A percentile compares a stretch with the other conserved stretches of the same genome.
Conservation (phyloP, 176 grass and related monocot species). For the Ensete ventricosum region DNA sequence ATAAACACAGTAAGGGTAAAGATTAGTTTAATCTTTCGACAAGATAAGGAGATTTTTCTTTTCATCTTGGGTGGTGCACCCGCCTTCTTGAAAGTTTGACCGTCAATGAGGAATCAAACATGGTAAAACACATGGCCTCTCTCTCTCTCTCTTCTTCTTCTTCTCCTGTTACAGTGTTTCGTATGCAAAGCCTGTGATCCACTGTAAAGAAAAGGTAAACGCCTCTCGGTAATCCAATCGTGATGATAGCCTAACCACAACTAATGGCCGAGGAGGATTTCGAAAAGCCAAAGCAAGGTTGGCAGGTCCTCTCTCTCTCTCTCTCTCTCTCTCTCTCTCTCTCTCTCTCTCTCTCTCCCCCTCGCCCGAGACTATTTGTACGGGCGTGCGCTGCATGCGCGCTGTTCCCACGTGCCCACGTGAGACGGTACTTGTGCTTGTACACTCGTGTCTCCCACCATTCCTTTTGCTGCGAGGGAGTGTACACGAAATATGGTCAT, state of each 20-base stretch:
- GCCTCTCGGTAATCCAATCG: constrained; percentile 29
- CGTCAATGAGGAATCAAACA: constrained; percentile 27
- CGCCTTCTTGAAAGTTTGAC: constrained; percentile 26
- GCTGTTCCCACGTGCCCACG: constrained; percentile 20
- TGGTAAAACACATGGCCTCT: constrained; percentile 15
- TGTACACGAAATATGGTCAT: too few relatives aligned
- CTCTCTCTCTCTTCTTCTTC: constrained; percentile 8
- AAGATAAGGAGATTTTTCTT: not conserved
- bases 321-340: not conserved
- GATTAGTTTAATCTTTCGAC: not conserved
- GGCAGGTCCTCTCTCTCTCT: not conserved
- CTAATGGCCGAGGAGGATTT: not conserved
- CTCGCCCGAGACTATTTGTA: not conserved
- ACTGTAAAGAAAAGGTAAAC: constrained; percentile 22
- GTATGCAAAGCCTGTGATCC: constrained; percentile 10
- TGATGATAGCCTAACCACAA: constrained; percentile 7
- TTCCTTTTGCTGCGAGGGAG: not conserved
- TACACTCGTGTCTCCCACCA: not conserved
- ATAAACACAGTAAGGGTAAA: not conserved
- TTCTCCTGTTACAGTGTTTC: not conserved
- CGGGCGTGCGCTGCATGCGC: constrained; percentile 1
- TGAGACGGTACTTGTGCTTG: constrained; percentile 4
- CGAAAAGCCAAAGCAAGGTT: not conserved
- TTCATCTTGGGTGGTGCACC: constrained; percentile 15
- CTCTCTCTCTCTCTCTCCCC: not conserved